Base-by-base conservation (phyloP, 139 green algal genomes). In the Nannochloris sp. region DNA sequence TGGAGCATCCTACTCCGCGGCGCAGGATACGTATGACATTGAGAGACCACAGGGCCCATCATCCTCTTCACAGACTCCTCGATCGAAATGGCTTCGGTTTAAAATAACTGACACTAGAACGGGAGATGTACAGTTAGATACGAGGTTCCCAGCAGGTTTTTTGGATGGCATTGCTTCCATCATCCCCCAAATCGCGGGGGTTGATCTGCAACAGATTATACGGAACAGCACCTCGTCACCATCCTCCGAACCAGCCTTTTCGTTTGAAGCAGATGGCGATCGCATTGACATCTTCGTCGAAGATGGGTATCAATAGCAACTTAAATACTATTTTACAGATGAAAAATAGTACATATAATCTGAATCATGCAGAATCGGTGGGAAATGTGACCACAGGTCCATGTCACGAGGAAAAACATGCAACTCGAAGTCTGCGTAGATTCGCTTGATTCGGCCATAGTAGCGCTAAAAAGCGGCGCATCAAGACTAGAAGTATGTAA, bases 181-280 rank as follows among this genome's bases (percentile, higher is more conserved):
- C 29, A 65, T 79, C 9, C 71, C 61, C 49, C 44, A 48, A 61
- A 44, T 71, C 16, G 62, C 62, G 25, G 72, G 72, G 16, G 53
- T 79, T n/a, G 72, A 79, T 30, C 43, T 90, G 10, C 64, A 81
- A 33, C 69, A 59, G 2, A 62, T 90, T 2, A 72, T 84, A 46
- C 25, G 26, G 48, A 25, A n/a, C 31, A 55, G n/a, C 8, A 16
- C 46, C n/a, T n/a, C n/a, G 9, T 48, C 20, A 9, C 31, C 16
- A 30, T 43, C 55, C 13, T 28, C 26, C 11, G 14, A 60, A 56
- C 68, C 68, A 12, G 43, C 63, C 23, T 69, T 62, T 16, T 33
- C 25, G n/a, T 70, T 66, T 37, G 53, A 70, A 14, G 20, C 68
- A 9, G 43, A 49, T 26, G 45, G 51, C 37, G 68, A 75, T 6